Base-by-base conservation (phyloP, 345 rosid genomes). In the Alliaria petiolata region DNA sequence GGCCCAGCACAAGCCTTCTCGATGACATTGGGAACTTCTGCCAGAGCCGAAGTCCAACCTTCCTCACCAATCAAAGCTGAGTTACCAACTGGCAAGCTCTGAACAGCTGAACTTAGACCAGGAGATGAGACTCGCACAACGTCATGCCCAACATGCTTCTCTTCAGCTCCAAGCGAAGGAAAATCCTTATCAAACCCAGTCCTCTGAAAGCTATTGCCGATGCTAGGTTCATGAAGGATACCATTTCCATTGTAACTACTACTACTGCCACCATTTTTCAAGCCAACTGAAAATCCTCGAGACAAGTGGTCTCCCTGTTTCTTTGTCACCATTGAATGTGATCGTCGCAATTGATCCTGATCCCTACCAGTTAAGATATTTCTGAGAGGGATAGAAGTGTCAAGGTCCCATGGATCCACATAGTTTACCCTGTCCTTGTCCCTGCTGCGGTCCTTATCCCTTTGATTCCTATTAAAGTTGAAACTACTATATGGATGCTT, bases 1-100 rank as follows among this genome's bases (percentile, higher is more conserved):
- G 91, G 77, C 30, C 81, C 77, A 16, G 77, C 31, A 64, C 77
- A 59, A 75, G 79, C 72, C 77, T 75, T 81, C 70, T 89, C 95
- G 31, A 85, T 83, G 33, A 79, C 74, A 62, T 76, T 75, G 33
- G 97, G 90, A 49, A 81, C 89, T 70, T 87, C 91, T 9, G 83
- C 97, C 75, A 89, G 71, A 77, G 96, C 91, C 2, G 97, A 91
- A 1, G 89, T 87, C 97, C 97, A 91, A 31, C 91, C 86, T 77
- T 91, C 97, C 42, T 88, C 89, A 58, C 84, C 84, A 71, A 86
- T 76, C 79, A 86, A 80, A 56, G 93, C 67, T 57, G 93, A 81
- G 74, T 71, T 83, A 72, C 91, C 81, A 75, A 83, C 83, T 70
- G 95, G 85, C 68, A 87, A 81, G 71, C 83, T 86, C 81, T 91